Conservation (phyloP, 1,139 yeast species). For the Saccharomyces hybrid region DNA sequence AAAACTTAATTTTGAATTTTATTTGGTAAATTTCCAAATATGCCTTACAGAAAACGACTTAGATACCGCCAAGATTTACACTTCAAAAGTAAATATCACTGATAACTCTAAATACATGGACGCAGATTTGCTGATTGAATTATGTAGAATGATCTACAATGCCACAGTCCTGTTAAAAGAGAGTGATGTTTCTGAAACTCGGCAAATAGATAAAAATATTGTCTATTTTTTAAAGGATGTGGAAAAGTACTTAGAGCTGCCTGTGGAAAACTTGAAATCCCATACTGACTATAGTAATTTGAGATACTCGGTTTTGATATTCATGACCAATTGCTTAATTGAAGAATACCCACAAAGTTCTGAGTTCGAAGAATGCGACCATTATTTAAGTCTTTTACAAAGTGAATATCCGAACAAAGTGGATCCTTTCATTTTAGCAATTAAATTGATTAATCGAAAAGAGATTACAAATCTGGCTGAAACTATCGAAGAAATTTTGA, state of each 20-base stretch:
- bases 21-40: conserved; percentile 14
- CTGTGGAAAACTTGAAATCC: conserved; percentile 10
- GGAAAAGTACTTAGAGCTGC: conserved; percentile 9
- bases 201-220: neutral
- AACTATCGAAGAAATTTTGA: conserved; percentile 15
- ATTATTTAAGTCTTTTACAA: conserved; percentile 11
- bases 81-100: conserved; percentile 12
- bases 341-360: conserved; percentile 4
- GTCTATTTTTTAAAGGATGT: conserved; percentile 8
- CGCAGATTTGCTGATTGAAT: conserved; percentile 15
- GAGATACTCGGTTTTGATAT: conserved; percentile 11
- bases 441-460: conserved; percentile 11
- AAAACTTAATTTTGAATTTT: conserved; percentile 16
- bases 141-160: conserved; percentile 22
- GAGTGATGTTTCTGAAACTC: neutral
- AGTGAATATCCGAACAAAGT: conserved; percentile 19
- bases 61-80: conserved; percentile 18
- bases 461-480: conserved; percentile 4
- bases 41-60: conserved; percentile 15
- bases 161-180: conserved; percentile 5
- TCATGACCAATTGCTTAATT: conserved; percentile 13
- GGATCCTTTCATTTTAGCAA: conserved; percentile 18
- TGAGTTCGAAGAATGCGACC: conserved; percentile 7
- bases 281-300: conserved; percentile 17
- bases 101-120: conserved; percentile 7